Evolutionary conservation across 176 grass and related monocot species (phyloP).

Genomic region (Tuctoria greenei): DNA sequence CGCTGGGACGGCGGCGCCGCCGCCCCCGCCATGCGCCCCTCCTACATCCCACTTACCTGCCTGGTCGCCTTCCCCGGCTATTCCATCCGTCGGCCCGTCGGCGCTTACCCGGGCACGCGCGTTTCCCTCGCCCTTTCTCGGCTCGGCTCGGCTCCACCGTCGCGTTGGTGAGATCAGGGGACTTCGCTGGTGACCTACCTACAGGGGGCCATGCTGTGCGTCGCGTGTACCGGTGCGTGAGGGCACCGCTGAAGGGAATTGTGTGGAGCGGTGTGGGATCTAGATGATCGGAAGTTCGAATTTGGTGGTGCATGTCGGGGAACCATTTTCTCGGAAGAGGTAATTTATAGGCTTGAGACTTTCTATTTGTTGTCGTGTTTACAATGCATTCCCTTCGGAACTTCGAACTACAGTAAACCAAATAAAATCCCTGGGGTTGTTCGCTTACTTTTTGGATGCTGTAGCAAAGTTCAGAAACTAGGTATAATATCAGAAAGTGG

Average conservation of each 20-base stretch:
- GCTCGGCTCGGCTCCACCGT: no score
- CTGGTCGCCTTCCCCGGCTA: no score
- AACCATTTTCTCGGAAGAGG: not conserved
- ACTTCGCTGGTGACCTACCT: not conserved
- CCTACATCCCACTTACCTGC: not conserved
- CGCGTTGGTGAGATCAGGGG: not conserved
- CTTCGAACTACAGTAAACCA: not conserved
- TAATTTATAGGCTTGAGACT: not conserved
- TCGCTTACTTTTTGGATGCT: not conserved
- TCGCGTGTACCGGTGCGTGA: not conserved
- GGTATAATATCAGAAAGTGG: not conserved
- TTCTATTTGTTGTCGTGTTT: not conserved
- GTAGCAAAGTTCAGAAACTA: not conserved
- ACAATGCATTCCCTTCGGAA: not conserved
- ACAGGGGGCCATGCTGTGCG: not conserved
- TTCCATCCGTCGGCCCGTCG: not conserved
- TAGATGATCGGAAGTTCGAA: constrained; percentile 5
- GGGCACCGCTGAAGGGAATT: not conserved
- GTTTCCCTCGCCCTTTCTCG: not conserved
- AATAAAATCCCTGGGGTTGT: not conserved
- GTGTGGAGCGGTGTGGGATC: not conserved
- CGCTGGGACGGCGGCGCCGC: not conserved
- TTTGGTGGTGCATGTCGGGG: not conserved
- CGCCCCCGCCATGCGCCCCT: not conserved
- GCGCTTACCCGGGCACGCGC: not conserved